Conservation (phyloP, 129 eudicot genomes). For the Pseudognaphalium luteoalbum region DNA sequence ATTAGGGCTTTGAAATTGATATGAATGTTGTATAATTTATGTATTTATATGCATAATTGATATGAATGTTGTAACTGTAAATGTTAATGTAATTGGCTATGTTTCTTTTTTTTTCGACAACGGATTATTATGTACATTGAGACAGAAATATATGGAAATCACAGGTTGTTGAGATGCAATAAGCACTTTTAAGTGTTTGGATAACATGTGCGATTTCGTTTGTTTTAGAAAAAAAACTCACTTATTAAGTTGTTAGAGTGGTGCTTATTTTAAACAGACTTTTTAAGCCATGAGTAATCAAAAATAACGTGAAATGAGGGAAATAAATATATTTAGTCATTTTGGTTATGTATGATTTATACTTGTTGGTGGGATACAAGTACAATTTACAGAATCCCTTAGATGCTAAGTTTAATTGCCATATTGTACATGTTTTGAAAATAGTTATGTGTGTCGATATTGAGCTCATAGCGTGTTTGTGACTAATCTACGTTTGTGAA, state of each 20-base stretch:
- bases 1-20: background rate
- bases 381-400: background rate
- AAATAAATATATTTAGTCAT: background rate
- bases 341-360: background rate
- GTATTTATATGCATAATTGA: background rate
- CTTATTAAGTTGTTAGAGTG: no score
- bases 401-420: background rate
- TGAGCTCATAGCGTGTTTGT: background rate
- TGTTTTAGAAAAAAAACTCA: no score
- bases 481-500: slow-evolving; percentile 4
- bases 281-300: no score
- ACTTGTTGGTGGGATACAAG: background rate
- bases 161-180: background rate
- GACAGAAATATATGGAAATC: background rate
- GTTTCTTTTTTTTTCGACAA: background rate
- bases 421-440: slow-evolving; percentile 1
- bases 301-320: background rate
- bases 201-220: background rate
- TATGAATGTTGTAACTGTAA: background rate
- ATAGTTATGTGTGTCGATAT: slow-evolving; percentile 4
- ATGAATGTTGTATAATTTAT: background rate
- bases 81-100: background rate
- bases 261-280: no score
- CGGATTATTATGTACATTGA: background rate
- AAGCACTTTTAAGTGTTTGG: background rate